Conservation (phyloP, 1,139 yeast genomes). For the Candida tunisiensis region DNA sequence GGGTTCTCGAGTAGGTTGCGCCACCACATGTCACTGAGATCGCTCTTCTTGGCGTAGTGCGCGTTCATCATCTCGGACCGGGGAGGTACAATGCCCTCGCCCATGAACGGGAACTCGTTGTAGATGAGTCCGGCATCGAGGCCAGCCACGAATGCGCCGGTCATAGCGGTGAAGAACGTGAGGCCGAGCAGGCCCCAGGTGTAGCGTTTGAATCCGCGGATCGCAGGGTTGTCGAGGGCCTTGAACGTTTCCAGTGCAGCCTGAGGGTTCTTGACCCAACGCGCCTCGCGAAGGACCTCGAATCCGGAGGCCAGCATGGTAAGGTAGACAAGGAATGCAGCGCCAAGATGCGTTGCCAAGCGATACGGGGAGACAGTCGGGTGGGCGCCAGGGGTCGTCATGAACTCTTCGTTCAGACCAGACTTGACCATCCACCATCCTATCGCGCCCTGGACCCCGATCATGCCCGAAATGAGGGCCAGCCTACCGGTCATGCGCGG, state of each 20-base stretch:
- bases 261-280: slow-evolving; percentile 44
- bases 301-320: slow-evolving; percentile 87
- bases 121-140: slow-evolving; percentile 94
- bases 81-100: slow-evolving; percentile 54
- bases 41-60: slow-evolving; percentile 48
- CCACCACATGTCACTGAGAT: slow-evolving; percentile 69
- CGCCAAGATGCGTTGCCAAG: slow-evolving; percentile 84
- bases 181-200: slow-evolving; percentile 43
- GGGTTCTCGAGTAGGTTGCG: slow-evolving; percentile 92
- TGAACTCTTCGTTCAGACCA: slow-evolving; percentile 71
- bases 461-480: slow-evolving; percentile 51
- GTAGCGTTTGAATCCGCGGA: slow-evolving; percentile 37
- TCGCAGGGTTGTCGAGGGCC: slow-evolving; percentile 40
- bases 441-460: slow-evolving; percentile 87
- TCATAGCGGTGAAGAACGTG: slow-evolving; percentile 79
- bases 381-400: slow-evolving; percentile 59
- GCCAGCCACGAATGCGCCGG: slow-evolving; percentile 98
- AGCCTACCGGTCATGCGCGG: slow-evolving; percentile 51
- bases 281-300: slow-evolving; percentile 63
- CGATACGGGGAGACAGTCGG: slow-evolving; percentile 97
- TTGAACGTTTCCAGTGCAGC: slow-evolving; percentile 32
- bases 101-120: slow-evolving; percentile 96
- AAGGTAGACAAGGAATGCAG: slow-evolving; percentile 77
- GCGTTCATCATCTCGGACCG: slow-evolving; percentile 59
- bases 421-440: slow-evolving; percentile 99